These are phyloP conservation scores for Verticillium isaacii DNA, from an alignment of 2,329 filamentous ascomycete species.

Conservation along the genomic window DNA sequence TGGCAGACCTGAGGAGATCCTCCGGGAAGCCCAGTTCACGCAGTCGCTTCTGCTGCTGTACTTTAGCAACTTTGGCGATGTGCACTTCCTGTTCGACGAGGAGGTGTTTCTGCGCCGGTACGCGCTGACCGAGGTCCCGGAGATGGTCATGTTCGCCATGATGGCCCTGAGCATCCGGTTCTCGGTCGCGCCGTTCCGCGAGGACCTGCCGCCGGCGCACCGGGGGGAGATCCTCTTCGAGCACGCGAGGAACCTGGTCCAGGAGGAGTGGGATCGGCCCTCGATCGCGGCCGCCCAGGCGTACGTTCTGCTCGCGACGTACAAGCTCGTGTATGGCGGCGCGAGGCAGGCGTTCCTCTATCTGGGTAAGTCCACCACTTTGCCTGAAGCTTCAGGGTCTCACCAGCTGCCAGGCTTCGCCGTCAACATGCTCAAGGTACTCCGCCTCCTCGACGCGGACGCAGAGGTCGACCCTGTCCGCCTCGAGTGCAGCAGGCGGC, in stretches of 20 bases:
- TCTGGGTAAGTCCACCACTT: background rate
- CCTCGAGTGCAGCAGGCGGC: background rate
- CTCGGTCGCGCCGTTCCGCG: background rate
- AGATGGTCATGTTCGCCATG: background rate
- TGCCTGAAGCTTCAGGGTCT: background rate
- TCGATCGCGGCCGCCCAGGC: background rate
- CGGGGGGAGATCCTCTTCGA: background rate
- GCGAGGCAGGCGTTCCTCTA: background rate
- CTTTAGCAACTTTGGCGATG: background rate
- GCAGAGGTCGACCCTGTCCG: background rate
- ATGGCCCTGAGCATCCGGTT: conserved; percentile 1
- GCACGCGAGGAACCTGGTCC: background rate
- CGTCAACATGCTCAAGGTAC: conserved; percentile 1
- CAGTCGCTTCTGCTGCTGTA: background rate
- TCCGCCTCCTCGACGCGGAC: background rate
- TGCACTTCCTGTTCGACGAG: background rate
- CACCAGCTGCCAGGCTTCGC: background rate
- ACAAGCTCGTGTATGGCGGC: background rate
- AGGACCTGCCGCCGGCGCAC: background rate
- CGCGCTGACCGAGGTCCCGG: background rate
- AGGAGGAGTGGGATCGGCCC: background rate
- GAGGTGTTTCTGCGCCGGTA: conserved; percentile 1
- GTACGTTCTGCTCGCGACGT: background rate
- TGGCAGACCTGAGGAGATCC: background rate
- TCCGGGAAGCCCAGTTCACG: background rate